These are phyloP conservation scores for Podaxis carcinomalis DNA, from an alignment of 768 basidiomycete genomes.

Conservation along the genomic window DNA sequence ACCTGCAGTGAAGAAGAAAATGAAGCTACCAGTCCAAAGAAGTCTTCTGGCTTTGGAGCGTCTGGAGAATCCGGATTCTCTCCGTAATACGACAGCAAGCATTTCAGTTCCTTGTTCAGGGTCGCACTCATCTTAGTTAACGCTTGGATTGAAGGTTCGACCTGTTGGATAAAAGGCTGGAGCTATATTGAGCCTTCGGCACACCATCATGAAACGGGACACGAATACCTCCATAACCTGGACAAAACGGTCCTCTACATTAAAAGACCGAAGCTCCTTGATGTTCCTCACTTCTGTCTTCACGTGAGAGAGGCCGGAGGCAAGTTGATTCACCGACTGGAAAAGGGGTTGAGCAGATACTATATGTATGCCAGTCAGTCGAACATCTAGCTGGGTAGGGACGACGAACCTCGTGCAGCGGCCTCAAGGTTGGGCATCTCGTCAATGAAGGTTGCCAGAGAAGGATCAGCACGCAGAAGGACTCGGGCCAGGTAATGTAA, in stretches of 20 bases:
- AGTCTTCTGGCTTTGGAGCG: constrained; percentile 72
- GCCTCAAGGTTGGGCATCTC: constrained; percentile 80
- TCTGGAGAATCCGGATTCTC: constrained; percentile 65
- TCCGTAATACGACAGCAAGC: constrained; percentile 70
- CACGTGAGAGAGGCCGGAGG: constrained; percentile 52
- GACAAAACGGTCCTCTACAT: constrained; percentile 57
- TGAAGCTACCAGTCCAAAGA: constrained; percentile 71
- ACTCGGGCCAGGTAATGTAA: constrained; percentile 85
- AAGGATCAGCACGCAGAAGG: constrained; percentile 62
- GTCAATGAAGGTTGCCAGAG: constrained; percentile 67
- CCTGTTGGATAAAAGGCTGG: constrained; percentile 49
- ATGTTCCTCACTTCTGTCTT: constrained; percentile 49
- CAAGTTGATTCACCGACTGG: constrained; percentile 56
- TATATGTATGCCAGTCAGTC: constrained; percentile 21
- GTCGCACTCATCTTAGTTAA: constrained; percentile 55
- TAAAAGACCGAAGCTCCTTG: constrained; percentile 24
- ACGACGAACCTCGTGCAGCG: constrained; percentile 66
- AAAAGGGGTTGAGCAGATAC: constrained; percentile 70
- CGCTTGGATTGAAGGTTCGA: constrained; percentile 53
- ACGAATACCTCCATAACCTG: constrained; percentile 62
- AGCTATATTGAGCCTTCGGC: neutral
- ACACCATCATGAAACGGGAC: neutral
- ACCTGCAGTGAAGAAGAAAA: constrained; percentile 76
- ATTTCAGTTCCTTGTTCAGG: constrained; percentile 57
- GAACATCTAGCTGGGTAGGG: neutral